Conservation (phyloP, 441 rosid genomes). For the Breynia disticha region DNA sequence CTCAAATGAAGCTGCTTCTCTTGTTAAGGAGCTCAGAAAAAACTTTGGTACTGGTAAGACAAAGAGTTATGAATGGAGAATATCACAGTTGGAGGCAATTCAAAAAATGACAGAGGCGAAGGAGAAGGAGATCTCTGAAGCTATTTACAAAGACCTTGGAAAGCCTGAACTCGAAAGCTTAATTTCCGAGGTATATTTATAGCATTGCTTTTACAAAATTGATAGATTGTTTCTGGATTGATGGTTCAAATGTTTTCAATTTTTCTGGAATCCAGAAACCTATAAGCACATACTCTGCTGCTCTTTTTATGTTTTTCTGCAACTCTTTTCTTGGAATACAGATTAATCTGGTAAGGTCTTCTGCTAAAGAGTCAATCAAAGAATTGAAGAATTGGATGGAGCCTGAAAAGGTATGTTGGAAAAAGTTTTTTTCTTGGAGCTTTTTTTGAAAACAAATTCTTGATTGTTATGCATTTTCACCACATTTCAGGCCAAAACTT, state of each 20-base stretch:
- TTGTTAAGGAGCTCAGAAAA: slow-evolving; percentile 39
- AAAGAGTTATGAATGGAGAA: slow-evolving; percentile 67
- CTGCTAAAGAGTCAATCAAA: slow-evolving; percentile 46
- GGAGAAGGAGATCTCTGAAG: slow-evolving; percentile 47
- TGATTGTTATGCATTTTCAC: background rate
- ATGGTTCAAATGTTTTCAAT: background rate
- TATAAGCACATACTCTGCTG: no score
- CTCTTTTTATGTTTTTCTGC: no score
- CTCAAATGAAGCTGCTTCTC: slow-evolving; percentile 27
- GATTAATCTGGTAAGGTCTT: slow-evolving; percentile 43
- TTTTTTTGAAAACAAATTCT: background rate
- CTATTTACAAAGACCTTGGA: slow-evolving; percentile 54
- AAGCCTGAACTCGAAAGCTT: slow-evolving; percentile 62
- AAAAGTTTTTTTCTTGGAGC: background rate
- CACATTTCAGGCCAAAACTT: slow-evolving; percentile 55
- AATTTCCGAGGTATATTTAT: slow-evolving; percentile 44
- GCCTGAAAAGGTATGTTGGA: slow-evolving; percentile 48
- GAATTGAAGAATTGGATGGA: slow-evolving; percentile 65
- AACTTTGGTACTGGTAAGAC: slow-evolving; percentile 55
- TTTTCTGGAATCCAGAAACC: background rate
- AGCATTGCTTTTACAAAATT: no score
- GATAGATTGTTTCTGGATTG: no score
- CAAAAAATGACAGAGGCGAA: slow-evolving; percentile 49
- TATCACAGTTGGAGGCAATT: slow-evolving; percentile 45
- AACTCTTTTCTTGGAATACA: slow-evolving; percentile 14